These are phyloP conservation scores for Myxozyma geophila DNA, from an alignment of 805 yeast genomes.

Conservation along the genomic window DNA sequence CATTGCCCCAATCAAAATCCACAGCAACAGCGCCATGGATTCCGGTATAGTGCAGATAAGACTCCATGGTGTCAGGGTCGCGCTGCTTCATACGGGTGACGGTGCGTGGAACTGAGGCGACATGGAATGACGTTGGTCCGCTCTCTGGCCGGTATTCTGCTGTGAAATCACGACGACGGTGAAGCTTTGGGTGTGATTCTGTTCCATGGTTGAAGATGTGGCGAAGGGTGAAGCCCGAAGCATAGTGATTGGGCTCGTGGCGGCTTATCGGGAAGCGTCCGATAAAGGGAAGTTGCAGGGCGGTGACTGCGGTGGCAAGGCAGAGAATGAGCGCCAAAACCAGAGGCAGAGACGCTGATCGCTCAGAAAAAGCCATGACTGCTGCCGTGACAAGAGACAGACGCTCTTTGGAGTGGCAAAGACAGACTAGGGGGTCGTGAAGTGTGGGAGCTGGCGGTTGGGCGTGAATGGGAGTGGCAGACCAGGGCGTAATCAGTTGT, in stretches of 20 bases:
- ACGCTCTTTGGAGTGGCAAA: too few relatives aligned
- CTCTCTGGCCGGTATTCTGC: conserved; percentile 9
- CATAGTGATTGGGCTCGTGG: conserved; percentile 3
- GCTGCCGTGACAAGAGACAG: not conserved
- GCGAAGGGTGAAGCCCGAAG: conserved; percentile 33
- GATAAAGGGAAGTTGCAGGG: conserved; percentile 25
- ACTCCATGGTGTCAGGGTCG: conserved; percentile 66
- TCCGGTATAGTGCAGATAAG: conserved; percentile 63
- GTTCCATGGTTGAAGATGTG: conserved; percentile 35
- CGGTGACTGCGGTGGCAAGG: conserved; percentile 5
- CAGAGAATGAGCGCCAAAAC: not conserved
- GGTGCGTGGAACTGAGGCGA: conserved; percentile 14
- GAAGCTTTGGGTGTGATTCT: conserved; percentile 27
- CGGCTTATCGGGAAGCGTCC: conserved; percentile 16
- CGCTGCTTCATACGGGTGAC: conserved; percentile 51
- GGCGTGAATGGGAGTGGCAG: too few relatives aligned
- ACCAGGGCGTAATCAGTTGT: too few relatives aligned
- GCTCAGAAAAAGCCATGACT: not conserved
- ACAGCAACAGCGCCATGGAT: conserved; percentile 11
- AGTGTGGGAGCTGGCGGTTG: too few relatives aligned
- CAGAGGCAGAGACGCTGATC: not conserved
- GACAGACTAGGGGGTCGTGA: too few relatives aligned
- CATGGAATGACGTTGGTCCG: conserved; percentile 20
- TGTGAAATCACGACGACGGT: conserved; percentile 28
- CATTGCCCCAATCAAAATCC: conserved; percentile 31